phyloP scores from a whole-genome alignment of 2,329 filamentous ascomycete species.

The Lasiodiplodia sp. region DNA sequence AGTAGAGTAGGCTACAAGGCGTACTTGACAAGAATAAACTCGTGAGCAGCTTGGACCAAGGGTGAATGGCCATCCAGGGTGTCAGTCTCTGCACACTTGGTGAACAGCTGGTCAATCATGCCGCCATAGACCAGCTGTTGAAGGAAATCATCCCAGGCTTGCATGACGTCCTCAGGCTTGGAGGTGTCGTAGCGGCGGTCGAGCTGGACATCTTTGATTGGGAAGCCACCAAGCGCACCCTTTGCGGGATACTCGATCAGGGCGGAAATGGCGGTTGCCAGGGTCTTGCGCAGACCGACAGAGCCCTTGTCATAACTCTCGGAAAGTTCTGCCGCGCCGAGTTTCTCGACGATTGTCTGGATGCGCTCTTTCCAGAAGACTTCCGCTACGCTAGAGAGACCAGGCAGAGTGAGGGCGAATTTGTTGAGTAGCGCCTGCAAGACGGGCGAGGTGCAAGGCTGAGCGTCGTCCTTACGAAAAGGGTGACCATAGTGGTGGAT shows the following conservation, averaged over 20 bases:
- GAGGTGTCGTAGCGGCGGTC: constrained; percentile 62
- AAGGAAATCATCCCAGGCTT: constrained; percentile 72
- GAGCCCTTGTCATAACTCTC: constrained; percentile 84
- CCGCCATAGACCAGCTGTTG: constrained; percentile 73
- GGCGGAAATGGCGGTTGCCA: constrained; percentile 74
- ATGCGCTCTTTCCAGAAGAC: constrained; percentile 53
- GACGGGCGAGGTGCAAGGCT: constrained; percentile 66
- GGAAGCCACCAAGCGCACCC: constrained; percentile 70
- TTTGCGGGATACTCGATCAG: constrained; percentile 73
- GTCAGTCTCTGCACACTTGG: constrained; percentile 65
- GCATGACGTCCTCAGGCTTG: constrained; percentile 66
- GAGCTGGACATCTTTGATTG: constrained; percentile 43
- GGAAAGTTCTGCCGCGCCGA: constrained; percentile 73
- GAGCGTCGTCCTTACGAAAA: constrained; percentile 58
- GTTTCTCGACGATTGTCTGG: constrained; percentile 41
- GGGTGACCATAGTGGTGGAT: constrained; percentile 75
- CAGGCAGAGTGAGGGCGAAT: constrained; percentile 71
- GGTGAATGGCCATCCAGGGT: constrained; percentile 70
- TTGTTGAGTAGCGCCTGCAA: constrained; percentile 72
- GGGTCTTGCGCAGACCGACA: constrained; percentile 75
- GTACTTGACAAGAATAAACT: constrained; percentile 75
- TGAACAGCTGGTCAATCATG: constrained; percentile 70
- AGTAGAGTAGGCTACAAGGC: constrained; percentile 36
- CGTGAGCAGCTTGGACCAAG: constrained; percentile 68
- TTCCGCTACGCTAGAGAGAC: constrained; percentile 66